Evolutionary conservation across 305 asterid genomes (phyloP).

Genomic region (Petunia hybrid): DNA sequence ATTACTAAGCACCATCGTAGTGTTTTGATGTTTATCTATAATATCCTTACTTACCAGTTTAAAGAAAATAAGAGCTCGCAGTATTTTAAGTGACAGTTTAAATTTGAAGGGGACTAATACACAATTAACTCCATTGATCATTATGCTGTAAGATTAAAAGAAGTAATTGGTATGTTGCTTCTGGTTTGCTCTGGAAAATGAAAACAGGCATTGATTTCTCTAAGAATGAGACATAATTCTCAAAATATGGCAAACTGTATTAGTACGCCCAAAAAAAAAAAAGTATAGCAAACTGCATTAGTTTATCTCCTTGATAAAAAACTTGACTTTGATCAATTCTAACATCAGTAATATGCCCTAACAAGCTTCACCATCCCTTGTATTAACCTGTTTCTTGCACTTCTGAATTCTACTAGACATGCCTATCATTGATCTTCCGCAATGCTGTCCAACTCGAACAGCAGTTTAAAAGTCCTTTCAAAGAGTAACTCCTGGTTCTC

Average conservation of each 20-base stretch:
- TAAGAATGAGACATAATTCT: not conserved
- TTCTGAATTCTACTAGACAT: not conserved
- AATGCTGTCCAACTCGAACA: conserved; percentile 21
- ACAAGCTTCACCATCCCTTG: not conserved
- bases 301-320: conserved; percentile 20
- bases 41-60: too few species aligned
- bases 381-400: not conserved
- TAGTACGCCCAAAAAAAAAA: too few species aligned
- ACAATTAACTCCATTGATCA: conserved; percentile 16
- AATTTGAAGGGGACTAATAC: conserved; percentile 10
- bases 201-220: not conserved
- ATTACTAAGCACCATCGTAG: too few species aligned
- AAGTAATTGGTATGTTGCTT: conserved; percentile 1
- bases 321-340: not conserved
- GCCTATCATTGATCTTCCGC: not conserved
- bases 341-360: not conserved
- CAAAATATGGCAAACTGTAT: not conserved
- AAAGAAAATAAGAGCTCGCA: not conserved
- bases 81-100: conserved; percentile 17
- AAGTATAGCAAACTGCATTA: not conserved
- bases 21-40: too few species aligned
- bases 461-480: not conserved
- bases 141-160: not conserved
- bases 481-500: not conserved
- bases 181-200: conserved; percentile 15